Evolutionary conservation across 306 rosid species (phyloP).

Genomic region (Citrullus mucosospermus): DNA sequence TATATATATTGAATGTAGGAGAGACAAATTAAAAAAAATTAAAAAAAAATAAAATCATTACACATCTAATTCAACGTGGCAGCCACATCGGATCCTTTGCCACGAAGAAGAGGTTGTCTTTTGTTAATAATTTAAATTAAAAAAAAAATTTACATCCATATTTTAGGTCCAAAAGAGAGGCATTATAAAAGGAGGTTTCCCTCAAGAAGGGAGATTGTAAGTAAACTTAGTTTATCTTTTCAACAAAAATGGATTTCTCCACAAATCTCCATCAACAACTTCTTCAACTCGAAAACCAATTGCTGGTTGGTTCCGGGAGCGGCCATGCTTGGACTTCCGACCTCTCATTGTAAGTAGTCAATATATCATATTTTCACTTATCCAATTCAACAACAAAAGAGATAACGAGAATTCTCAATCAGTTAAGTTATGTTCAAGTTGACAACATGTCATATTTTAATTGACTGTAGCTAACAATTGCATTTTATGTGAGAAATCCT

Average conservation of each 20-base stretch:
- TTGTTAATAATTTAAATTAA: background rate
- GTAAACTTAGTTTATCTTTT: background rate
- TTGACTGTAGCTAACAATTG: no score
- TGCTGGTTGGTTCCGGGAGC: background rate
- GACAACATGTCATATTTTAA: no score
- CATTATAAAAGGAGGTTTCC: background rate
- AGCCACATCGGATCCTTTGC: no score
- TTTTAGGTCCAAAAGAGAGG: background rate
- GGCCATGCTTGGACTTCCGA: background rate
- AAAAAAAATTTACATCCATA: background rate
- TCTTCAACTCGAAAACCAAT: constrained; percentile 42
- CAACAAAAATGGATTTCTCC: constrained; percentile 19
- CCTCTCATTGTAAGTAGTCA: background rate
- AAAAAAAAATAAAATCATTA: no score
- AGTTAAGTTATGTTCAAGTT: background rate
- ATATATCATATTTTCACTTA: background rate
- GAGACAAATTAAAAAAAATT: no score
- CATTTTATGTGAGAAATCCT: background rate
- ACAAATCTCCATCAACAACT: constrained; percentile 48
- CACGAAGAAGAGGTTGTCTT: background rate
- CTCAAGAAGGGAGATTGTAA: background rate
- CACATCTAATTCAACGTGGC: no score
- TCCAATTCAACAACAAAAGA: no score
- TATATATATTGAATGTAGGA: no score
- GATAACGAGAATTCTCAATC: no score